Base-by-base conservation (phyloP, 2,329 filamentous ascomycete species). In the Westerdykella ornata region DNA sequence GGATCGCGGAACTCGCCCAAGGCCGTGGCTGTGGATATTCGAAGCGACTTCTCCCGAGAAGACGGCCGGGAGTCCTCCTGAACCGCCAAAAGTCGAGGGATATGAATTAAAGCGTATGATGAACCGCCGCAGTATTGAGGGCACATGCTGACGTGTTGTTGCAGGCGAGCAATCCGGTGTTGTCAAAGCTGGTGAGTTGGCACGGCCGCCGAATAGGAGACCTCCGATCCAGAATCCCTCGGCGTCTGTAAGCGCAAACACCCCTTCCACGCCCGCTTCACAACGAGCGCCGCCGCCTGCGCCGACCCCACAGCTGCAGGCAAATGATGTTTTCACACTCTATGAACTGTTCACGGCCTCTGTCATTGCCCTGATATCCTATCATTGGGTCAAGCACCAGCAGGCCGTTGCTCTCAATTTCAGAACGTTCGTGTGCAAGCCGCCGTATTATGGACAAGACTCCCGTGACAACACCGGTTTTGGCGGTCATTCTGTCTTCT, bases 321-420 rank as follows among this genome's bases (percentile, higher is more conserved):
- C 12, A 7, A 33, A 33, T 13, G 34, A 19, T 51, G 57, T 46
- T 44, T 56, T 57, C 30, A 47, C 54, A 19, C 45, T 67, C 26
- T 68, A 68, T 53, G 61, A 64, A 44, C 52, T 66, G 26, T 66
- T 67, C 50, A 61, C 54, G 5, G 62, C 64, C 19, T 60, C 65
- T 35, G 56, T 68, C 35, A 47, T 63, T 41, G 62, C 60, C 29
- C 50, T 62, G 36, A 50, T 67, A 46, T 60, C 62, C 17, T 65
- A 57, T 31, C 43, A 52, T 35, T 43, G 67, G 33, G 60, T 61
- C 42, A 57, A 52, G 43, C 52, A 64, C 40, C 54, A 60, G 35
- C 46, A 52, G 20, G 54, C 57, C 17, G 49, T 62, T 43, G 58
- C 62, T 17, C 48, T 68, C 31, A 67, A 67, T 42, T 62, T 58